A percentile compares a stretch with the other conserved stretches of the same genome.
Evolutionary conservation across 1,284 basidiomycete species (phyloP).

Genomic region (Marasmius tenuissimus): DNA sequence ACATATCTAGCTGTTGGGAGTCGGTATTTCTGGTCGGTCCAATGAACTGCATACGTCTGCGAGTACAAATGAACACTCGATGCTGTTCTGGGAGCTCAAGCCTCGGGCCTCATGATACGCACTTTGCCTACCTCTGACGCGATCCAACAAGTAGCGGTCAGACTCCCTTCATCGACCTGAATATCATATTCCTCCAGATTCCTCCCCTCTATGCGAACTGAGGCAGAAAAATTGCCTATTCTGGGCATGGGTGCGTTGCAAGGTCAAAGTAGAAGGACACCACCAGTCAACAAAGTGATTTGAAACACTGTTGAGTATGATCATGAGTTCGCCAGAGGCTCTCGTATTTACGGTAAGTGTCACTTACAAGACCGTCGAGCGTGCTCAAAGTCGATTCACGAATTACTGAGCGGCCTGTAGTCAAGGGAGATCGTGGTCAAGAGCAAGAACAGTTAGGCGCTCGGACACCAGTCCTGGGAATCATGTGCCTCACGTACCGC

Average conservation of each 20-base stretch:
- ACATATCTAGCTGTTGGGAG: background rate
- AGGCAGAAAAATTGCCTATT: background rate
- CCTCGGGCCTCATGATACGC: background rate
- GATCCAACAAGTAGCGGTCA: constrained; percentile 7
- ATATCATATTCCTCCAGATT: background rate
- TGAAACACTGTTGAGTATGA: background rate
- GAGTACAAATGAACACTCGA: background rate
- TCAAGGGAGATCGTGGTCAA: background rate
- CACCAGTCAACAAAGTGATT: background rate
- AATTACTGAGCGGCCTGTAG: background rate
- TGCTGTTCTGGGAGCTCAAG: no score
- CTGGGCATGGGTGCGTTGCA: background rate
- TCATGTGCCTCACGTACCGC: no score
- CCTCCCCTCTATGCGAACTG: background rate
- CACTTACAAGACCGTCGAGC: background rate
- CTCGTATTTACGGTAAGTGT: no score
- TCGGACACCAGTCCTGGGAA: no score
- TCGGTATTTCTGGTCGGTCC: background rate
- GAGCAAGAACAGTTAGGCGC: no score
- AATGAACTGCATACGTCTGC: background rate
- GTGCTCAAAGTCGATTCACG: background rate
- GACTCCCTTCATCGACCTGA: background rate
- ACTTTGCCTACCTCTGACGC: constrained; percentile 8
- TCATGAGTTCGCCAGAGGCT: no score
- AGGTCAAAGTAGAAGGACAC: background rate